Evolutionary conservation across 768 basidiomycete species (phyloP).

Genomic region (Boletus eberwhitei): DNA sequence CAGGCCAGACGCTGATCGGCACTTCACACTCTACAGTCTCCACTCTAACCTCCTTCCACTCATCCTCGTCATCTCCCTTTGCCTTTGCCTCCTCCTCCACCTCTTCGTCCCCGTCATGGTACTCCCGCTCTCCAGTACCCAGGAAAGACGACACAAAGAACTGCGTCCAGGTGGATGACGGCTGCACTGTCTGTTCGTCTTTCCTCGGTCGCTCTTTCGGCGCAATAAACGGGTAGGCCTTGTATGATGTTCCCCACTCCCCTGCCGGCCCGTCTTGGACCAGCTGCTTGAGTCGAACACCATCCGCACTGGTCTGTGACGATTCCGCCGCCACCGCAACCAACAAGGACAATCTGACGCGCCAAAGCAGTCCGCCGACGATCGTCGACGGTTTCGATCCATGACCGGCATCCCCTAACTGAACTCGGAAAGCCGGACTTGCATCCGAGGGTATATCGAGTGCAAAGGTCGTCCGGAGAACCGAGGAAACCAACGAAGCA

Average conservation of each 20-base stretch:
- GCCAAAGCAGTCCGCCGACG: constrained; percentile 86
- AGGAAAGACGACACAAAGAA: constrained; percentile 40
- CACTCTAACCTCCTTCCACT: constrained; percentile 63
- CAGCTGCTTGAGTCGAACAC: constrained; percentile 52
- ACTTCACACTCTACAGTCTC: constrained; percentile 97
- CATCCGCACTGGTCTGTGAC: constrained; percentile 45
- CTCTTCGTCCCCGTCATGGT: constrained; percentile 52
- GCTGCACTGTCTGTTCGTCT: neutral
- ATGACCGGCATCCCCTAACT: constrained; percentile 39
- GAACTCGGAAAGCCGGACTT: constrained; percentile 78
- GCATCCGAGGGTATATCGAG: constrained; percentile 93
- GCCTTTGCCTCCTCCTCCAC: constrained; percentile 30
- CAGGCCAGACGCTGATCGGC: constrained; percentile 83
- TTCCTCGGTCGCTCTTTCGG: constrained; percentile 48
- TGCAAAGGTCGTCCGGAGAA: constrained; percentile 76
- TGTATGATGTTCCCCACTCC: constrained; percentile 72
- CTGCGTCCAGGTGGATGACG: constrained; percentile 35
- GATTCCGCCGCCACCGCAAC: constrained; percentile 62
- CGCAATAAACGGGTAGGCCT: constrained; percentile 52
- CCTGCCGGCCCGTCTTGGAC: constrained; percentile 56
- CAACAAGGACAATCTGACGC: constrained; percentile 80
- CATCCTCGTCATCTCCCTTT: constrained; percentile 52
- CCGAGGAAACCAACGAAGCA: constrained; percentile 68
- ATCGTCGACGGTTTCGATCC: constrained; percentile 13
- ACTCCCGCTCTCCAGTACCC: constrained; percentile 43